Conservation (phyloP, 192 early-diverging fungal genomes). For the Linderina pennispora region DNA sequence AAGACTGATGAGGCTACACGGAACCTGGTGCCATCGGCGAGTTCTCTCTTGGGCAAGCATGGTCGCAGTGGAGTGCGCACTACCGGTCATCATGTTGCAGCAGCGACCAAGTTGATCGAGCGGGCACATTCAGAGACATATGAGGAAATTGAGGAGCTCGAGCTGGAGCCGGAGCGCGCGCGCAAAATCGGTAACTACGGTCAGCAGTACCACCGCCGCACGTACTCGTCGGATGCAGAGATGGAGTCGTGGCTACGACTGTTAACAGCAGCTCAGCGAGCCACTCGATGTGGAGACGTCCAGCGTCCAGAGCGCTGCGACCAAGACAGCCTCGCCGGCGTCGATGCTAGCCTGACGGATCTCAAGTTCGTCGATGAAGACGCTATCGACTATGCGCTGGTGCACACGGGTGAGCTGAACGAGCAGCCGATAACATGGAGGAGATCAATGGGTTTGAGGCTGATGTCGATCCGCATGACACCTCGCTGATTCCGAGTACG, state of each 20-base stretch:
- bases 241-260: too few relatives aligned
- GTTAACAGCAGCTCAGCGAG: too few relatives aligned
- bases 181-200: too few relatives aligned
- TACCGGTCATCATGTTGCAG: background rate
- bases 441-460: constrained; percentile 48
- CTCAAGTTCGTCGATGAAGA: constrained; percentile 34
- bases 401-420: constrained; percentile 26
- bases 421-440: constrained; percentile 27
- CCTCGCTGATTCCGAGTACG: constrained; percentile 52
- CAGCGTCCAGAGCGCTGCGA: too few relatives aligned
- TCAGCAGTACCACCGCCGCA: too few relatives aligned
- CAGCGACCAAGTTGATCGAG: constrained; percentile 7
- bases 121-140: constrained; percentile 7
- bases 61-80: too few relatives aligned
- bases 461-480: constrained; percentile 46
- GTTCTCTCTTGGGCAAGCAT: too few relatives aligned
- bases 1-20: too few relatives aligned
- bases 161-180: too few relatives aligned
- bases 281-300: too few relatives aligned
- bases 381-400: constrained; percentile 36
- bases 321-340: constrained; percentile 1
- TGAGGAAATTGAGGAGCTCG: background rate
- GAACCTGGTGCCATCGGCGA: too few relatives aligned
- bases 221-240: constrained; percentile 1
- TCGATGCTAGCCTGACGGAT: constrained; percentile 15